Evolutionary conservation across 148 eudicot species (phyloP).

Genomic region (Talinum fruticosum): DNA sequence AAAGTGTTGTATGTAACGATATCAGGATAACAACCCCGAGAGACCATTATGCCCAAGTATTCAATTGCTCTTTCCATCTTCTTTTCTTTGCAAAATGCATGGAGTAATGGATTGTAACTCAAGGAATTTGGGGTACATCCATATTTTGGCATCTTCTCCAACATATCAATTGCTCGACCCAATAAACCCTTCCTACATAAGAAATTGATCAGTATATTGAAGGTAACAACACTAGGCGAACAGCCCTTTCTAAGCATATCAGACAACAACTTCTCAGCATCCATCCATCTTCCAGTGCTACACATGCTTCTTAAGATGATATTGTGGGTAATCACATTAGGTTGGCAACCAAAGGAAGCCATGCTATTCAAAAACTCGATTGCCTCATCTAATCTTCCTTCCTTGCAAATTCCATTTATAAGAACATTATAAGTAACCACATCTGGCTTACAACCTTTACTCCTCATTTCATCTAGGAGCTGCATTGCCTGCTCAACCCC

Average conservation of each 20-base stretch:
- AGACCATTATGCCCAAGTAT: conserved; percentile 62
- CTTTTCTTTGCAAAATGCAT: conserved; percentile 71
- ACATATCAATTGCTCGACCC: conserved; percentile 61
- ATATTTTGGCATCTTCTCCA: conserved; percentile 56
- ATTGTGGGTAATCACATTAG: conserved; percentile 60
- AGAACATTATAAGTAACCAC: conserved; percentile 74
- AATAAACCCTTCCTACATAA: conserved; percentile 57
- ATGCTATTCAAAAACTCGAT: conserved; percentile 51
- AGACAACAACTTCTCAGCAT: conserved; percentile 52
- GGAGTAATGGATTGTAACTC: conserved; percentile 65
- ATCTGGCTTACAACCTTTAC: conserved; percentile 65
- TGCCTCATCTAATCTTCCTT: conserved; percentile 67
- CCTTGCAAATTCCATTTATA: conserved; percentile 66
- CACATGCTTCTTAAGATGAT: conserved; percentile 60
- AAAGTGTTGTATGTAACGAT: conserved; percentile 73
- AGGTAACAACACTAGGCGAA: conserved; percentile 62
- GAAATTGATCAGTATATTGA: conserved; percentile 65
- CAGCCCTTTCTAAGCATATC: conserved; percentile 65
- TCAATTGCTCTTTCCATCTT: conserved; percentile 67
- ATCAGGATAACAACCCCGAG: conserved; percentile 68
- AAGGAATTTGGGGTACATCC: conserved; percentile 65
- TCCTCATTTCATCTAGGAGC: conserved; percentile 74
- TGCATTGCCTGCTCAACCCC: conserved; percentile 73
- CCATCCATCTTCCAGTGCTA: conserved; percentile 64
- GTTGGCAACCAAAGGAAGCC: conserved; percentile 57